These are phyloP conservation scores for Phytophthora nicotianae DNA, from an alignment of 352 stramenopile genomes.

Conservation along the genomic window DNA sequence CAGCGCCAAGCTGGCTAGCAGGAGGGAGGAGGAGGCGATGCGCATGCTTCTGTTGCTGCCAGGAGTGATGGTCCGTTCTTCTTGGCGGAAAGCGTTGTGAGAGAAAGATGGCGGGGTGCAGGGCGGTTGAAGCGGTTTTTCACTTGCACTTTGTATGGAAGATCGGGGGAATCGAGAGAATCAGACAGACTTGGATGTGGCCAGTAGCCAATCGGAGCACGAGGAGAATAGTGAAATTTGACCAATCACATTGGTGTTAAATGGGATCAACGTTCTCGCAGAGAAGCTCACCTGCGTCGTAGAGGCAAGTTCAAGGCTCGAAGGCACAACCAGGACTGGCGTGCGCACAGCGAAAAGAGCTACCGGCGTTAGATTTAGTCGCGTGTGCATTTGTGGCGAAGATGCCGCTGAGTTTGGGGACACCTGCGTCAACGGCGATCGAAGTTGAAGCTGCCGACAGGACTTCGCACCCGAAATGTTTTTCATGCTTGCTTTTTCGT, in stretches of 20 bases:
- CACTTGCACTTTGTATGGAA: conserved; percentile 30
- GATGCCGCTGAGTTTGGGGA: background rate
- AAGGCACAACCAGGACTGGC: conserved; percentile 18
- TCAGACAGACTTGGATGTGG: conserved; percentile 24
- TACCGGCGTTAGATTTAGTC: background rate
- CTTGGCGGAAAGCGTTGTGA: conserved; percentile 34
- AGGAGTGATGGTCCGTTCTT: conserved; percentile 18
- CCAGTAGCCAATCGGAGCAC: conserved; percentile 23
- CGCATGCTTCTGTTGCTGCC: conserved; percentile 20
- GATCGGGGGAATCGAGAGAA: conserved; percentile 26
- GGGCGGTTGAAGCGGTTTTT: conserved; percentile 26
- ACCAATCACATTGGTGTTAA: conserved; percentile 8
- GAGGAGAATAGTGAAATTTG: background rate
- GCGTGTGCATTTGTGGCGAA: background rate
- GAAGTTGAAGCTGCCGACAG: conserved; percentile 1
- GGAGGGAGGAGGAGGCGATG: conserved; percentile 15
- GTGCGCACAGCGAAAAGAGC: conserved; percentile 6
- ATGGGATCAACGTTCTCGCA: background rate
- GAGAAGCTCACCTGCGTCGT: conserved; percentile 21
- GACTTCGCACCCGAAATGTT: background rate
- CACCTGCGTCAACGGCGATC: background rate
- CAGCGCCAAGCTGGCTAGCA: conserved; percentile 39
- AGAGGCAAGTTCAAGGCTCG: conserved; percentile 25
- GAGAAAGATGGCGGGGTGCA: conserved; percentile 7
- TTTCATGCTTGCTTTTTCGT: background rate